A percentile compares a stretch with the other conserved stretches of the same genome.
phyloP scores from a whole-genome alignment of 2,329 filamentous ascomycete species.

The Mariannaea elegans region DNA sequence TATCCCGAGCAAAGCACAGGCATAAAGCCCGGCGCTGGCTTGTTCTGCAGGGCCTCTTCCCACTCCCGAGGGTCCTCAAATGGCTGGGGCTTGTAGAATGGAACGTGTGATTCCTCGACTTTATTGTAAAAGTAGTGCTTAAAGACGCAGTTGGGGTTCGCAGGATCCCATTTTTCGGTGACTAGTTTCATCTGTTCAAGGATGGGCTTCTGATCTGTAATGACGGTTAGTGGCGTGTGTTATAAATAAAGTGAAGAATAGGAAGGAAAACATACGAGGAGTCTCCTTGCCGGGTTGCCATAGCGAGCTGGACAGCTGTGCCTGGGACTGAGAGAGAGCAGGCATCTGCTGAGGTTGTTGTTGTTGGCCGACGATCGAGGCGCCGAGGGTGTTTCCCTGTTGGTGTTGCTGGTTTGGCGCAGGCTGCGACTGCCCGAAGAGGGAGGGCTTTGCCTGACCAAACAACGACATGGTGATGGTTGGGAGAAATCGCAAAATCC shows the following conservation, averaged over 20 bases:
- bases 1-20: conserved; percentile 82
- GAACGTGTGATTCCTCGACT: conserved; percentile 77
- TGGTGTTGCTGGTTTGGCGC: conserved; percentile 46
- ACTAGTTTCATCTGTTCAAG: conserved; percentile 78
- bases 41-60: conserved; percentile 84
- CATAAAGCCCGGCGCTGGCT: conserved; percentile 79
- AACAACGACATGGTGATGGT: conserved; percentile 49
- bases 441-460: conserved; percentile 48
- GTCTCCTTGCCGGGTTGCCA: conserved; percentile 63
- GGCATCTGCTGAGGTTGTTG: conserved; percentile 55
- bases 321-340: conserved; percentile 54
- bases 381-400: conserved; percentile 44
- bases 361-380: conserved; percentile 46
- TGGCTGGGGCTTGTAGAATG: conserved; percentile 76
- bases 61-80: conserved; percentile 80
- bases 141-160: conserved; percentile 74
- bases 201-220: conserved; percentile 71
- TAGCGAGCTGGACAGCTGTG: conserved; percentile 58
- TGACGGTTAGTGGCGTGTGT: conserved; percentile 16
- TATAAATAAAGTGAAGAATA: not conserved
- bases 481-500: conserved; percentile 19
- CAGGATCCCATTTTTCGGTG: conserved; percentile 77
- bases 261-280: conserved; percentile 51
- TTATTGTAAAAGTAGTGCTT: conserved; percentile 90
- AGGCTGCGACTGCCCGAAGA: conserved; percentile 52